These are phyloP conservation scores for Candida multigemmis DNA, from an alignment of 805 yeast genomes.

Conservation along the genomic window DNA sequence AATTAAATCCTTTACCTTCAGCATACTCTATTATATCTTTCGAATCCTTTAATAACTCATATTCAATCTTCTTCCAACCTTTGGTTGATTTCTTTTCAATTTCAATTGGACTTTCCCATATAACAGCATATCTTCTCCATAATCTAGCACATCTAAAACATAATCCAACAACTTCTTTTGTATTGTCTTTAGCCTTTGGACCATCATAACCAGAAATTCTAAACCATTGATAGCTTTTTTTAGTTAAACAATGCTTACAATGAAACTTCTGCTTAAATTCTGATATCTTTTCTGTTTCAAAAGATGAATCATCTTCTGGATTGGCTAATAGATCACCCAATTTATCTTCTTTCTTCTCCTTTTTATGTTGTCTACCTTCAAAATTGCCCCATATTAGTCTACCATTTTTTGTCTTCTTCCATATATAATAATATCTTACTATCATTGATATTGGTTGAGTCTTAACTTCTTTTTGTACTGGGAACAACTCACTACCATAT, in stretches of 20 bases:
- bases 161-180: conserved; percentile 40
- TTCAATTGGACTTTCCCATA: conserved; percentile 75
- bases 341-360: conserved; percentile 10
- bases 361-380: conserved; percentile 61
- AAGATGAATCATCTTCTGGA: conserved; percentile 63
- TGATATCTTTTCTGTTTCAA: conserved; percentile 44
- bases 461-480: conserved; percentile 61
- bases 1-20: conserved; percentile 15
- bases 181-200: conserved; percentile 24
- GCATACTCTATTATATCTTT: conserved; percentile 44
- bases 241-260: conserved; percentile 69
- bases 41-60: conserved; percentile 58
- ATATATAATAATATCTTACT: conserved; percentile 79
- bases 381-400: conserved; percentile 74
- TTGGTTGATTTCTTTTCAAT: conserved; percentile 40
- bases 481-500: conserved; percentile 72
- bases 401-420: conserved; percentile 84
- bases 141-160: conserved; percentile 83
- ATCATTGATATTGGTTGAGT: conserved; percentile 69
- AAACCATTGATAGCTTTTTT: conserved; percentile 54
- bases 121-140: conserved; percentile 85
- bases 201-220: conserved; percentile 54
- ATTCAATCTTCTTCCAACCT: conserved; percentile 57
- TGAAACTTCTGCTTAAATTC: conserved; percentile 32
- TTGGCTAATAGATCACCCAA: conserved; percentile 39